Evolutionary conservation across 495 filamentous ascomycete species (phyloP), one percentile per base, ranked within the genome.

Genomic region (Pseudotulostoma volvatum): DNA sequence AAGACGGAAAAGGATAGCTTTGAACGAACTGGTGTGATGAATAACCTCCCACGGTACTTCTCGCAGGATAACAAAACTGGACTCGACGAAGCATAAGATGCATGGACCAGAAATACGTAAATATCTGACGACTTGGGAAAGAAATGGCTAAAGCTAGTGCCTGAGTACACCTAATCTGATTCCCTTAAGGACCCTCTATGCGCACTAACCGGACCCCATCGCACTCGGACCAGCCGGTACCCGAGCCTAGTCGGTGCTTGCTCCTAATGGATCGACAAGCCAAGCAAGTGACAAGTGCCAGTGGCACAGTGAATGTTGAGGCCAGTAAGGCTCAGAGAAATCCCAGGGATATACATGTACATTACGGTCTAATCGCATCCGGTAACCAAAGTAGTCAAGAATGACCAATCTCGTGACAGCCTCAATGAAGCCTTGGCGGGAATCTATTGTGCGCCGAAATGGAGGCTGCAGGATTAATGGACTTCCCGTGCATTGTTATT

Each of bases 381-480:
- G 34, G 16, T 7, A 14, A 19, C 8, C 7, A 9, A 1, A 16
- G n/a, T 36, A 13, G n/a, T 37, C 18, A 37, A 18, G 14, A 14
- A 18, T 7, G 34, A 17, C 13, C 11, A 11, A 7, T 9, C 19
- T 7, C 5, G n/a, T 9, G 34, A 15, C 16, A 18, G 16, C 13
- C 19, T 37, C 14, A 19, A 20, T 20, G 5, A 34, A 5, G 14
- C 9, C n/a, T 18, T n/a, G n/a, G 15, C 14, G 34, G 34, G 25
- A 9, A 11, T 5, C 11, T 50, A 25, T 18, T 57, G 13, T 54
- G 48, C 34, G 48, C 56, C 30, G 57, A 60, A 33, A 60, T 55
- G 50, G 55, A 61, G 39, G 56, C 55, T 7, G 58, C 59, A 7
- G 58, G 59, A 3, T 18, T 61, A n/a, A 43, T 43, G 39, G 38